These are phyloP conservation scores for Phalaenopsis aphrodite DNA, from an alignment of 106 monocot genomes.

Conservation along the genomic window DNA sequence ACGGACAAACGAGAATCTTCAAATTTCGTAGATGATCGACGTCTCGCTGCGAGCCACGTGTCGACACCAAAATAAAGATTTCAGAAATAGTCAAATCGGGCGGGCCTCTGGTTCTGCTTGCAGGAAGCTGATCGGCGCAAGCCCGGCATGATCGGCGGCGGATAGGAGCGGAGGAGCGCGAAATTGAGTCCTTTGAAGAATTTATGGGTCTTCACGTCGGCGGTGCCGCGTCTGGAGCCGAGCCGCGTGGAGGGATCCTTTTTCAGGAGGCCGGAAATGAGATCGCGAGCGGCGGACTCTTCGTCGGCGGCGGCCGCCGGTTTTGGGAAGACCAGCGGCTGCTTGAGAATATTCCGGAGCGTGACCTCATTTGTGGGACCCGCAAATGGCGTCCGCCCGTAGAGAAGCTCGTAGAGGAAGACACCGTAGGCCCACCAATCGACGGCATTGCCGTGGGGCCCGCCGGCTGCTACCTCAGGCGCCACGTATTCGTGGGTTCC, in stretches of 20 bases:
- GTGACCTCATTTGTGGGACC: conserved; percentile 53
- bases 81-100: conserved; percentile 40
- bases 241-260: conserved; percentile 49
- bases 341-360: conserved; percentile 56
- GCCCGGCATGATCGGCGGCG: conserved; percentile 36
- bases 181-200: conserved; percentile 81
- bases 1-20: not conserved
- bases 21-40: not conserved
- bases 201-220: conserved; percentile 65
- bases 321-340: conserved; percentile 42
- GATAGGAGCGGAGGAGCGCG: conserved; percentile 49
- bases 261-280: conserved; percentile 41
- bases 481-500: conserved; percentile 94
- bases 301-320: conserved; percentile 7
- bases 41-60: not conserved
- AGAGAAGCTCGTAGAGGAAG: conserved; percentile 72
- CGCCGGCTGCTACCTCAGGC: conserved; percentile 67
- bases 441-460: conserved; percentile 55
- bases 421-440: conserved; percentile 97
- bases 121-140: conserved; percentile 6
- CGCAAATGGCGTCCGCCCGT: conserved; percentile 70
- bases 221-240: conserved; percentile 48
- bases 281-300: conserved; percentile 24
- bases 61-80: not conserved
- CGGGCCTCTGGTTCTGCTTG: not conserved